These are phyloP conservation scores for Kwoniella shandongensis DNA, from an alignment of 768 basidiomycete genomes.

Conservation along the genomic window DNA sequence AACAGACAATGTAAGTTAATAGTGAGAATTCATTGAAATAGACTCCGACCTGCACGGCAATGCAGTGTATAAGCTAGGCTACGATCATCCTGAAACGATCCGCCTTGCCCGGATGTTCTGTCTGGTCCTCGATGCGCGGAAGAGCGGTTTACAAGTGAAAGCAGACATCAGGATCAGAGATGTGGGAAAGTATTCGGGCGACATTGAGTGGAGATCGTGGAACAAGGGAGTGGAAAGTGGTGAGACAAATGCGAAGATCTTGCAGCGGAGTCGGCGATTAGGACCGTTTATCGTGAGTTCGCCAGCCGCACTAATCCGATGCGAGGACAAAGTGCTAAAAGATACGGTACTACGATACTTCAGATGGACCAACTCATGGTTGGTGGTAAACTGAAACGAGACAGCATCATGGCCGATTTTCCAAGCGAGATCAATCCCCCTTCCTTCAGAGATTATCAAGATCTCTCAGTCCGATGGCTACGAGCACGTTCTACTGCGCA, in stretches of 20 bases:
- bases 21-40: too few relatives aligned
- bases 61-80: constrained; percentile 36
- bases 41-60: constrained; percentile 44
- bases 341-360: background rate
- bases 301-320: background rate
- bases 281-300: constrained; percentile 36
- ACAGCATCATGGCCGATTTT: constrained; percentile 24
- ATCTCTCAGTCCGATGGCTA: constrained; percentile 1
- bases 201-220: constrained; percentile 26
- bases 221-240: constrained; percentile 27
- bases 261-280: constrained; percentile 7
- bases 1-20: background rate
- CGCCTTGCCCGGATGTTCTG: constrained; percentile 43
- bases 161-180: constrained; percentile 19
- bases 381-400: constrained; percentile 12
- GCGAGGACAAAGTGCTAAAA: background rate
- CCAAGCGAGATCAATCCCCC: constrained; percentile 8
- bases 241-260: background rate
- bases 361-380: constrained; percentile 39
- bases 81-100: constrained; percentile 29
- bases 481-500: background rate
- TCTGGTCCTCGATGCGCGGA: constrained; percentile 40
- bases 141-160: constrained; percentile 38
- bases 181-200: constrained; percentile 18
- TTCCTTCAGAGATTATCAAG: constrained; percentile 5